Conservation (phyloP, 2,329 filamentous ascomycete species). For the Nigrograna mackinnonii region DNA sequence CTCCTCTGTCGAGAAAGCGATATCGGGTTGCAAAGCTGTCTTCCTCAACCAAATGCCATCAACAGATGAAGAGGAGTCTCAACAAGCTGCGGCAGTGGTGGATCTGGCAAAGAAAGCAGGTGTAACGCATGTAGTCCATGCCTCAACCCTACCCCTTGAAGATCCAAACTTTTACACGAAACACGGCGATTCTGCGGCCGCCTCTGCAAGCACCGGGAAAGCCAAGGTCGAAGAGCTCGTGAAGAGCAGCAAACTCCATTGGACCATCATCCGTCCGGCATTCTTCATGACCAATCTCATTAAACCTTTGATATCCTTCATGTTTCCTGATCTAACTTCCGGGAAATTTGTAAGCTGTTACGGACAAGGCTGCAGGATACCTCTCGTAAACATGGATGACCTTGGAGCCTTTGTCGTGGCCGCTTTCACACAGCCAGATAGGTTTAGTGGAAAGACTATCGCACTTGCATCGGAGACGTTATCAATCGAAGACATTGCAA, state of each 20-base stretch:
- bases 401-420: constrained; percentile 52
- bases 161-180: constrained; percentile 7
- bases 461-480: constrained; percentile 47
- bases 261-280: constrained; percentile 56
- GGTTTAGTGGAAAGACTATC: constrained; percentile 48
- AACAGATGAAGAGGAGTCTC: constrained; percentile 17
- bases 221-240: constrained; percentile 43
- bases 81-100: constrained; percentile 18
- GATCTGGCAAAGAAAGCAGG: constrained; percentile 34
- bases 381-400: constrained; percentile 52
- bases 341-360: constrained; percentile 44
- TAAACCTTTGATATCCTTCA: constrained; percentile 40
- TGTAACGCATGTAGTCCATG: constrained; percentile 35
- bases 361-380: constrained; percentile 39
- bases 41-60: constrained; percentile 25
- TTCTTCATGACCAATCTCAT: constrained; percentile 59
- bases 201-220: constrained; percentile 42
- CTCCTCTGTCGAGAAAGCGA: constrained; percentile 24
- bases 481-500: constrained; percentile 40
- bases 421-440: constrained; percentile 46
- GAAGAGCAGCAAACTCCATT: constrained; percentile 37
- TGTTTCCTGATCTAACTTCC: constrained; percentile 45
- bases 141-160: constrained; percentile 19
- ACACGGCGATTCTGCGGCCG: constrained; percentile 6
- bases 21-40: constrained; percentile 33